Percentiles rank a stretch among this genome's conserved stretches.
Evolutionary conservation across 169 alveolate species (phyloP).

Genomic region (Plasmodium vivax): DNA sequence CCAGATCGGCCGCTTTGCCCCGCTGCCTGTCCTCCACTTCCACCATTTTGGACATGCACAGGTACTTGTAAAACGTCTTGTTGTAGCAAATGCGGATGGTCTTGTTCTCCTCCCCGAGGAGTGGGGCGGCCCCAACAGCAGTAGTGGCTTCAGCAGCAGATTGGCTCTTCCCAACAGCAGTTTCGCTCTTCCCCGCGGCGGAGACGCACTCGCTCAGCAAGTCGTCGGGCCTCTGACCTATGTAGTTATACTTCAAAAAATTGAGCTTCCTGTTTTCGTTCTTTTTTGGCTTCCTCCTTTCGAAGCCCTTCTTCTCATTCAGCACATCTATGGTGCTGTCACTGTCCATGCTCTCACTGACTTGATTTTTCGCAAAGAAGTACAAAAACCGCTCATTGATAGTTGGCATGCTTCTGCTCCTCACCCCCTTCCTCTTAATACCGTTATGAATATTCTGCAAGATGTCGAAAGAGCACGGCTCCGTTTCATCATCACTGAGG

Average conservation of each 20-base stretch:
- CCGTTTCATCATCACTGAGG: slow-evolving; percentile 17
- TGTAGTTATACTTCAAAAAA: slow-evolving; percentile 12
- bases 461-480: not conserved
- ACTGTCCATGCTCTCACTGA: slow-evolving; percentile 30
- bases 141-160: no score
- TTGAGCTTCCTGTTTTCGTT: slow-evolving; percentile 31
- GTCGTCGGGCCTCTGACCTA: not conserved
- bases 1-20: not conserved
- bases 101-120: not conserved
- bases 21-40: not conserved
- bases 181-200: not conserved
- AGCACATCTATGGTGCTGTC: slow-evolving; percentile 67
- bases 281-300: slow-evolving; percentile 8
- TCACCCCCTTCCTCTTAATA: not conserved
- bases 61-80: slow-evolving; percentile 12
- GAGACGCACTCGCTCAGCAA: not conserved
- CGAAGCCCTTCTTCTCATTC: slow-evolving; percentile 24
- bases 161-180: no score
- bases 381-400: slow-evolving; percentile 49
- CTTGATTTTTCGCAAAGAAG: slow-evolving; percentile 27
- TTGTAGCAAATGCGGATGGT: slow-evolving; percentile 2
- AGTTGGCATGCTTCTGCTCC: slow-evolving; percentile 70
- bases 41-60: slow-evolving; percentile 1
- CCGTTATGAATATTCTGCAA: slow-evolving; percentile 14
- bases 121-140: no score